These are phyloP conservation scores for Aschersonia sp. DNA, from an alignment of 2,329 filamentous ascomycete genomes.

Conservation along the genomic window DNA sequence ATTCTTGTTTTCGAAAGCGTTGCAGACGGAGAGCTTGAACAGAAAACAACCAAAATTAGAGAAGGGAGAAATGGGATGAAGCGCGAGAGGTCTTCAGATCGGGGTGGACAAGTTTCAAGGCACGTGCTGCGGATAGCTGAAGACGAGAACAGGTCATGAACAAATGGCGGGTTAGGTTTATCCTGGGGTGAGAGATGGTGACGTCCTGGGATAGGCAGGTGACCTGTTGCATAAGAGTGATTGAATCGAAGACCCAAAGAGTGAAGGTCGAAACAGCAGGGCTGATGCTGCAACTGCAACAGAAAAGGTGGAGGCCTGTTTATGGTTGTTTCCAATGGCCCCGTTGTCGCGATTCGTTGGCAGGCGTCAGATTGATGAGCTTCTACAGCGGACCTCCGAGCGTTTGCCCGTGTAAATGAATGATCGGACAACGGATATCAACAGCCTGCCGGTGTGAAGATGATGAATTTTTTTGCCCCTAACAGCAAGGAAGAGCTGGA, in stretches of 20 bases:
- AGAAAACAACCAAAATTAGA: neutral
- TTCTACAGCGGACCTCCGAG: neutral
- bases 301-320: slow-evolving; percentile 2
- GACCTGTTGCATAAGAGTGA: neutral
- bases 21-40: too few relatives aligned
- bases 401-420: neutral
- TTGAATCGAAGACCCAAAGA: neutral
- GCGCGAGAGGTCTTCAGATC: neutral
- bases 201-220: neutral
- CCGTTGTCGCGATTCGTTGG: neutral
- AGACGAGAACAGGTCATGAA: neutral
- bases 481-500: neutral
- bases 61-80: neutral
- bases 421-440: too few relatives aligned
- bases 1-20: too few relatives aligned
- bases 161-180: neutral
- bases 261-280: slow-evolving; percentile 1
- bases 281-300: slow-evolving; percentile 4
- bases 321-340: slow-evolving; percentile 1
- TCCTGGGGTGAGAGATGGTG: neutral
- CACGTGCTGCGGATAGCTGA: neutral
- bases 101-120: neutral
- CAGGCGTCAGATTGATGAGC: neutral
- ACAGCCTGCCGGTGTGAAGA: too few relatives aligned
- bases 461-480: too few relatives aligned